Evolutionary conservation across 1,139 yeast genomes (phyloP), one percentile per base, ranked within the genome.

Genomic region (Blastobotrys petasosporus): DNA sequence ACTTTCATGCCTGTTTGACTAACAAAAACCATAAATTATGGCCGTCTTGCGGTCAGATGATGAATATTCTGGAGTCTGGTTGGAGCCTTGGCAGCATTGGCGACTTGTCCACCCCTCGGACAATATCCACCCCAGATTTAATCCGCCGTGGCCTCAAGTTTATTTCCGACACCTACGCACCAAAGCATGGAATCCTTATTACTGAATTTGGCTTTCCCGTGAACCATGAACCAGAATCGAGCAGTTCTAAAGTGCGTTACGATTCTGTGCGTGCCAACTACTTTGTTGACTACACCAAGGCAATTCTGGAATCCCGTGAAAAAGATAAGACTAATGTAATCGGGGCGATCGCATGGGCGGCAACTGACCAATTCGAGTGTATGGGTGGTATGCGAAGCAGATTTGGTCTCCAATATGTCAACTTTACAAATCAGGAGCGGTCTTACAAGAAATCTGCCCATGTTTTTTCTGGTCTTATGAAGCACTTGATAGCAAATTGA

Each of bases 271-370:
- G 71, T 43, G 63, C 66, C 4, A 52, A 58, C n/a, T n/a, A n/a
- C n/a, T n/a, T 67, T 67, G 53, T 65, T 57, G 44, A 51, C 63
- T 67, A 59, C 48, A 47, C 66, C 47, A 58, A 64, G 28, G 58
- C 62, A 9, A 55, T 63, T 12, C 53, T 68, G 37, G 54, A 62
- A 35, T 48, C 61, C 33, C 48, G 50, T 8, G 47, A 53, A 37
- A 51, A 51, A 29, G 69, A 65, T 45, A 53, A 55, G 2, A 65
- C 66, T n/a, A 50, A 63, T 8, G 54, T 67, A 12, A 51, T 58
- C n/a, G 69, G 69, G 2, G 62, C 66, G 2, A 55, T 65, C 39
- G 67, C 67, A 1, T 67, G 71, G 71, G 57, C 67, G 6, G 58
- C 60, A 46, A 59, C 61, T 30, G 71, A 67, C 51, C 63, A 65